Evolutionary conservation across 2,329 filamentous ascomycete genomes (phyloP), one percentile per base, ranked within the genome.

Genomic region (Hymenoscyphus fructigenus): DNA sequence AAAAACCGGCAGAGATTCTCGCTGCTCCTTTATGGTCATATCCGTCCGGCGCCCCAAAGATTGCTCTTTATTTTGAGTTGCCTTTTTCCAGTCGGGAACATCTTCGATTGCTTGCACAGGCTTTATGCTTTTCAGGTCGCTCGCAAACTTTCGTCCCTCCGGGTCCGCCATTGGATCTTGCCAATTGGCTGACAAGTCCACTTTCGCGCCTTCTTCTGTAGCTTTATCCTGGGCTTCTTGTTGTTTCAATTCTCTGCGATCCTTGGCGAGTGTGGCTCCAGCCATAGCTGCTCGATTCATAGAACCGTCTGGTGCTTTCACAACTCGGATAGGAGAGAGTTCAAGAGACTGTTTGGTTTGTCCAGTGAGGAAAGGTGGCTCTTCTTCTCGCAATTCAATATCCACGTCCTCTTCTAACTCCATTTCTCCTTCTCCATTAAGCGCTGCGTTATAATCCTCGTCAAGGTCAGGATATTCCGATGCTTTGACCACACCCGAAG

Each of bases 271-370:
- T 4, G 88, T 85, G 17, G 94, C 93, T 56, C 95, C 94, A 9
- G 93, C 89, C 91, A 98, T 97, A 17, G 96, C 96, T 58, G 96
- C 92, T 73, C 95, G 86, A 76, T 99, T 99, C 78, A 99, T 88
- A 3, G 94, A 98, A n/a, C 95, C 95, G 77, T 99, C 95, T 0
- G 95, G 96, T 1, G 95, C 95, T 78, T 98, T 98, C 72, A 99
- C 92, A 26, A 99, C 93, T 69, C 96, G 86, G 67, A 99, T 99
- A 0, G 95, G 95, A 1, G 93, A 97, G 3, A 99, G 80, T 74
- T 99, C 95, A 9, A 99, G 83, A 10, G 93, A 97, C 75, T 97
- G 93, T 75, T 97, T 97, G 0, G 95, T 99, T 77, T 99, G 96
- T 4, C 95, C 95, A 17, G 92, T 91, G 68, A 99, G 79, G 81